A percentile compares a stretch with the other conserved stretches of the same genome.
phyloP scores from a whole-genome alignment of 2,329 filamentous ascomycete species.

The Macrophomina tecta region DNA sequence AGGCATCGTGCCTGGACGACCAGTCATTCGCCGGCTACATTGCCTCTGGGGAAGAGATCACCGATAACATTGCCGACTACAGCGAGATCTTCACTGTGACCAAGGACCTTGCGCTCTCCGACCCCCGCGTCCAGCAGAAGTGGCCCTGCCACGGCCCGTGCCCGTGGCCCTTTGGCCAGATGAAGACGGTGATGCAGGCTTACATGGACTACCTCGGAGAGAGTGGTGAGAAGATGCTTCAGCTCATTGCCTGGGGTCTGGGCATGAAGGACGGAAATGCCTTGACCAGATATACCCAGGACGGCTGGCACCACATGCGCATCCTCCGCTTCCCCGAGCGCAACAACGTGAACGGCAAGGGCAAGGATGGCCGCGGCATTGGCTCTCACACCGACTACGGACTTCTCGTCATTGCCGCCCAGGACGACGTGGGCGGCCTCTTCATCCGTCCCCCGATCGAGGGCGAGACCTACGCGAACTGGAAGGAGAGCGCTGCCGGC shows the following conservation, averaged over 20 bases:
- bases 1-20: constrained; percentile 52
- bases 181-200: constrained; percentile 48
- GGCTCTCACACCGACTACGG: constrained; percentile 61
- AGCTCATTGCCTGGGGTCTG: constrained; percentile 55
- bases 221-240: constrained; percentile 54
- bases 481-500: constrained; percentile 54
- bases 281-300: constrained; percentile 51
- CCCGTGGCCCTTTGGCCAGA: constrained; percentile 54
- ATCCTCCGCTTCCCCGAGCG: constrained; percentile 51
- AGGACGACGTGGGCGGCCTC: constrained; percentile 59
- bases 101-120: constrained; percentile 51
- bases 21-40: constrained; percentile 58
- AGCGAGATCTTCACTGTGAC: constrained; percentile 61
- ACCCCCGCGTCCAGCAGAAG: constrained; percentile 47
- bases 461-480: constrained; percentile 53
- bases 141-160: constrained; percentile 60
- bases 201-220: constrained; percentile 52
- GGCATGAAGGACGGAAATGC: constrained; percentile 46
- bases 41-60: constrained; percentile 52
- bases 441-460: constrained; percentile 54
- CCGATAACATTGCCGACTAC: constrained; percentile 57
- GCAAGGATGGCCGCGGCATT: constrained; percentile 57
- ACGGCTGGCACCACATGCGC: constrained; percentile 61
- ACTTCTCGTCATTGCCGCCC: constrained; percentile 57
- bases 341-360: constrained; percentile 55